These are phyloP conservation scores for Luvunga scandens DNA, from an alignment of 345 rosid species.

Conservation along the genomic window DNA sequence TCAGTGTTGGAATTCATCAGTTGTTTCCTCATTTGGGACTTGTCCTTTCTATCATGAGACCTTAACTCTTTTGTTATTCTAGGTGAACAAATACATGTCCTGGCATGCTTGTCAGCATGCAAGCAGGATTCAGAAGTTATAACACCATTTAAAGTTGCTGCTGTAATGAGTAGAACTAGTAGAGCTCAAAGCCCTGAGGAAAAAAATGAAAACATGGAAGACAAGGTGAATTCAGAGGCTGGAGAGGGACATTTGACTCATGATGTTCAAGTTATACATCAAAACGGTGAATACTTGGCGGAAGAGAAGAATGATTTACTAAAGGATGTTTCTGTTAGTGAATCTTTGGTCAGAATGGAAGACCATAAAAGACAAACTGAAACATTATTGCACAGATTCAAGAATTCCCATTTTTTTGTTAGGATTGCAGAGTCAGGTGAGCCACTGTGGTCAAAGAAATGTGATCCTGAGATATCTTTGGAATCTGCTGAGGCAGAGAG, in stretches of 20 bases:
- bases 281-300: conserved; percentile 49
- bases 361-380: conserved; percentile 74
- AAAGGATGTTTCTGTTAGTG: conserved; percentile 65
- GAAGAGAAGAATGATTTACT: conserved; percentile 47
- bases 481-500: conserved; percentile 35
- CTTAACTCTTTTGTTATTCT: conserved; percentile 27
- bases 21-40: neutral
- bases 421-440: conserved; percentile 87
- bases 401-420: conserved; percentile 91
- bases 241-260: conserved; percentile 46
- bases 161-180: conserved; percentile 74
- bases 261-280: conserved; percentile 37
- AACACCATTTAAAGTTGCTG: conserved; percentile 94
- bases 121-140: conserved; percentile 80
- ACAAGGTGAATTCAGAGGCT: conserved; percentile 29
- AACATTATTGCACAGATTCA: conserved; percentile 67
- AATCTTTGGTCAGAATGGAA: conserved; percentile 85
- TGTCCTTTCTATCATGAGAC: conserved; percentile 7
- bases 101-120: conserved; percentile 83
- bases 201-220: conserved; percentile 48
- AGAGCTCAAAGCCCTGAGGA: conserved; percentile 46
- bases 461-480: conserved; percentile 29
- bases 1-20: conserved; percentile 7
- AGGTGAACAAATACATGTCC: conserved; percentile 90
- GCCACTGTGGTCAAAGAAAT: conserved; percentile 80